These are phyloP conservation scores for Lepidium africanum DNA, from an alignment of 345 rosid species.

Conservation along the genomic window DNA sequence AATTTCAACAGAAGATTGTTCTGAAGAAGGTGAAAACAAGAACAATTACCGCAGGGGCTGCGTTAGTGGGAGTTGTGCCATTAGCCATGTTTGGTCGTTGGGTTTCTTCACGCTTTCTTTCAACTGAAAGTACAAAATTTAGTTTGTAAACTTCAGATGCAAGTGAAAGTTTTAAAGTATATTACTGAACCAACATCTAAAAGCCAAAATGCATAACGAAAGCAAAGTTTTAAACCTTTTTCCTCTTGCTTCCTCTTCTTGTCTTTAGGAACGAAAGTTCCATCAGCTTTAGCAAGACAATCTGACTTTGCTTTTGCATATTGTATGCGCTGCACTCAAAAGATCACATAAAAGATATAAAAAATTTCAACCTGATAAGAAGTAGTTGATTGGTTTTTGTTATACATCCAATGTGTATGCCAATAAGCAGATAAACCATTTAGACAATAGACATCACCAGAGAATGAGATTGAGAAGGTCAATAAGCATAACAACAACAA, in stretches of 20 bases:
- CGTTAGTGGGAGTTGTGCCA: conserved; percentile 46
- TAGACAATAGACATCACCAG: neutral
- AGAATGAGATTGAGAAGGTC: neutral
- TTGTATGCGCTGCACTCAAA: conserved; percentile 68
- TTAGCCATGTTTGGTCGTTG: conserved; percentile 51
- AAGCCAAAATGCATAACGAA: neutral
- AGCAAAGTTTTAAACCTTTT: conserved; percentile 40
- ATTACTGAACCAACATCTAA: neutral
- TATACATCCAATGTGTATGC: neutral
- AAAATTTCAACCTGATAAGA: neutral
- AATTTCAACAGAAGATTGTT: neutral
- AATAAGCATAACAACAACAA: neutral
- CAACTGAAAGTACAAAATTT: conserved; percentile 40
- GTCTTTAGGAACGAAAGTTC: conserved; percentile 68
- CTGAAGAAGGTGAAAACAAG: neutral
- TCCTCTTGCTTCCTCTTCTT: conserved; percentile 97
- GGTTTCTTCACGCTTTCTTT: conserved; percentile 73
- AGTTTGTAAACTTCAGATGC: neutral
- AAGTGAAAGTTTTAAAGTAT: neutral
- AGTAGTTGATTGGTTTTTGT: neutral
- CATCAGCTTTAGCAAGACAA: conserved; percentile 78
- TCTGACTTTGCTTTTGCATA: conserved; percentile 87
- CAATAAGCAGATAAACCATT: neutral
- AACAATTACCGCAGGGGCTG: conserved; percentile 50
- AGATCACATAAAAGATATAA: neutral